phyloP scores from a whole-genome alignment of 2,329 filamentous ascomycete species.

The Sclerotiophoma versabilis region DNA sequence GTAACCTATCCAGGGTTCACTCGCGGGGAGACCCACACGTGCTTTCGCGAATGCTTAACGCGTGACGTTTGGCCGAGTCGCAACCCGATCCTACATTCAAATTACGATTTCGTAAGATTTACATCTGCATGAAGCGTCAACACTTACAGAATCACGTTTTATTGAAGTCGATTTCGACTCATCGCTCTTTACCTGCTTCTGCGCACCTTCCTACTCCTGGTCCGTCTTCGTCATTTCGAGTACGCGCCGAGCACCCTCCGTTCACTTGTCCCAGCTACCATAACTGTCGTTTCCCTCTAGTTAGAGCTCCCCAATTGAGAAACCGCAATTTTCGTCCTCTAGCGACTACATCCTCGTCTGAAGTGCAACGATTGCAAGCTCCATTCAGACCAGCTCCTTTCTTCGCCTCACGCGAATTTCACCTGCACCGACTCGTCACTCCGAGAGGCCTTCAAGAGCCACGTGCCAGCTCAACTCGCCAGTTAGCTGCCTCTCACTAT shows the following conservation, averaged over 20 bases:
- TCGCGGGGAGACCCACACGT: conserved; percentile 19
- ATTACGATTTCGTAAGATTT: not conserved
- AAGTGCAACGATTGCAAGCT: not conserved
- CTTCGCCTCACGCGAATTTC: conserved; percentile 4
- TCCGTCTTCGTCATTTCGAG: not conserved
- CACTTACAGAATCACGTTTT: not conserved
- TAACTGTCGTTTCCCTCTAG: not conserved
- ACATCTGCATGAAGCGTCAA: conserved; percentile 1
- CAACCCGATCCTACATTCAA: not conserved
- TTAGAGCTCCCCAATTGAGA: not conserved
- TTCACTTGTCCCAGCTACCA: not conserved
- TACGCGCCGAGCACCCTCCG: not conserved
- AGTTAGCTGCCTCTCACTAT: not conserved
- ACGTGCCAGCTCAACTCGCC: not conserved
- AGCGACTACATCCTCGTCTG: not conserved
- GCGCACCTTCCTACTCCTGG: not conserved
- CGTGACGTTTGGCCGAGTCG: conserved; percentile 8
- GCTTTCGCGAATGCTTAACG: conserved; percentile 24
- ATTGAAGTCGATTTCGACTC: not conserved
- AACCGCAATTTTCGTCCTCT: no score
- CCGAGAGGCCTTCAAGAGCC: not conserved
- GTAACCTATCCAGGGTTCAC: conserved; percentile 14
- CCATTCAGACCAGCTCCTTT: not conserved
- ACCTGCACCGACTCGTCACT: conserved; percentile 8
- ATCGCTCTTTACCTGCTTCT: not conserved